These are phyloP conservation scores for Colletotrichum sp. DNA, from an alignment of 2,329 filamentous ascomycete genomes.

Conservation along the genomic window DNA sequence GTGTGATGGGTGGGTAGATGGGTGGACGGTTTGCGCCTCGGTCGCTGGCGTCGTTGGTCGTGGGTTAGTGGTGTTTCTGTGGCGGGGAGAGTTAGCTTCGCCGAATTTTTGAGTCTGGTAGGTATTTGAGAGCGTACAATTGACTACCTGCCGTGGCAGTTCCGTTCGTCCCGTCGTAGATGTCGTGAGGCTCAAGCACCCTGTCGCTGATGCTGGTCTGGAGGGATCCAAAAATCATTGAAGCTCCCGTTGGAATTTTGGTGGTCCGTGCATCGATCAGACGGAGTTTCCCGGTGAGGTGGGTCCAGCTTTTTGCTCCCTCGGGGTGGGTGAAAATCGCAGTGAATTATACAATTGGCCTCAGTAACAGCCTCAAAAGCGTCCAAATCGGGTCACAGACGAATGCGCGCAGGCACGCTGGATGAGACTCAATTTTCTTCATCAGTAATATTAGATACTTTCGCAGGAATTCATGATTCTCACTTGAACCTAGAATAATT, in stretches of 20 bases:
- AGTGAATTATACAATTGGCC: too few species aligned
- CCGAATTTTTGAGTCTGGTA: too few species aligned
- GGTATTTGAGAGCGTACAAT: neutral
- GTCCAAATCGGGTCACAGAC: too few species aligned
- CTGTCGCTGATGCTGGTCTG: neutral
- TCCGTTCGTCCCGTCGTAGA: neutral
- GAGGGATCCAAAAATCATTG: conserved; percentile 5
- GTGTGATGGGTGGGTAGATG: rapidly evolving
- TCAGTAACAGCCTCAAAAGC: too few species aligned
- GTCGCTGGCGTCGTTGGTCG: neutral
- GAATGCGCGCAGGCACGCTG: too few species aligned
- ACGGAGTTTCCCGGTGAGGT: neutral
- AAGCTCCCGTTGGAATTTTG: neutral
- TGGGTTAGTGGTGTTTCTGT: neutral
- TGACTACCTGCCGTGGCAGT: neutral
- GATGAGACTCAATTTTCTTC: too few species aligned
- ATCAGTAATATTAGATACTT: too few species aligned
- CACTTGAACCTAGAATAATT: too few species aligned
- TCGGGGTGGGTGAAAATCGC: neutral
- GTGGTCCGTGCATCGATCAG: neutral
- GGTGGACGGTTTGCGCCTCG: neutral
- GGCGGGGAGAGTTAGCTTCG: neutral
- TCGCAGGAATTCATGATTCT: too few species aligned
- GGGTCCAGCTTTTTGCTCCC: neutral
- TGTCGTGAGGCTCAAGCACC: neutral